phyloP scores from a whole-genome alignment of 2,329 filamentous ascomycete species.

The Fusarium multiceps region DNA sequence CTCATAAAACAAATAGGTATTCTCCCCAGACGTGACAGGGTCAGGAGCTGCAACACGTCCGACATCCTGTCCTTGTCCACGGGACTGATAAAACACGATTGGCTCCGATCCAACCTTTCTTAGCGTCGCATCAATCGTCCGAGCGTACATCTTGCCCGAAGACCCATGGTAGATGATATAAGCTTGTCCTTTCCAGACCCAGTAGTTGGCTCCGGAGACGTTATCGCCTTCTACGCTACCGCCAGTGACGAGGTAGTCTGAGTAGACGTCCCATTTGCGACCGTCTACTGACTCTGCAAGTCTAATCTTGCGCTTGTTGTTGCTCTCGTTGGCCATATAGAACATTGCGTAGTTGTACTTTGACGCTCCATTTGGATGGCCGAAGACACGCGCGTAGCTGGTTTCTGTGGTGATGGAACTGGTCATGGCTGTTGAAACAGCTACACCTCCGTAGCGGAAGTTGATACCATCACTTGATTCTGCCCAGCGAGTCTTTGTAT shows the following conservation, averaged over 20 bases:
- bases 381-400: conserved; percentile 44
- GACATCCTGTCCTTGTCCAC: conserved; percentile 5
- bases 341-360: conserved; percentile 44
- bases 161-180: conserved; percentile 27
- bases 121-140: conserved; percentile 27
- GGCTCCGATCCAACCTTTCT: conserved; percentile 21
- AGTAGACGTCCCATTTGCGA: conserved; percentile 29
- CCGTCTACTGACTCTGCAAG: conserved; percentile 43
- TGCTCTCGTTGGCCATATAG: conserved; percentile 44
- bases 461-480: conserved; percentile 16
- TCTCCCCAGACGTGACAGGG: background rate
- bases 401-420: conserved; percentile 40
- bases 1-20: conserved; percentile 29
- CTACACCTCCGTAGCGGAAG: conserved; percentile 28
- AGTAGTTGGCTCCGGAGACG: conserved; percentile 24
- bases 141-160: conserved; percentile 14
- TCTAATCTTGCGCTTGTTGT: conserved; percentile 42
- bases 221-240: conserved; percentile 8
- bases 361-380: conserved; percentile 36
- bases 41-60: conserved; percentile 23
- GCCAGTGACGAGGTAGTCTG: conserved; percentile 16
- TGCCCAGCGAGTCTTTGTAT: conserved; percentile 20
- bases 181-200: conserved; percentile 15
- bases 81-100: conserved; percentile 16
- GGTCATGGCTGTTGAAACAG: conserved; percentile 40